Conservation (phyloP, 2,329 filamentous ascomycete species). For the Colletotrichum brevisporum region DNA sequence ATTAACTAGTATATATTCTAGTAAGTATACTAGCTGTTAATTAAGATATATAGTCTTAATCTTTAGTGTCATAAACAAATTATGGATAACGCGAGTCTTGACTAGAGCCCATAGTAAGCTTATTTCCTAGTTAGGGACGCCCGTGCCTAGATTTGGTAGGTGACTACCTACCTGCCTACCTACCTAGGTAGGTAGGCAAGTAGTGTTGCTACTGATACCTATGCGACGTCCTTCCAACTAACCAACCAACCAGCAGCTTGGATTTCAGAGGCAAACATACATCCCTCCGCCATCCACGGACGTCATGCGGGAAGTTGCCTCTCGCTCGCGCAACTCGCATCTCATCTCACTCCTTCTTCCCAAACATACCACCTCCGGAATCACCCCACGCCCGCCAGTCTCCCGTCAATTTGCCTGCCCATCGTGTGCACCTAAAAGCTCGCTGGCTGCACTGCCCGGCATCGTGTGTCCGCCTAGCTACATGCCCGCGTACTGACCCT, state of each 20-base stretch:
- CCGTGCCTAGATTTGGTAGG: too few species aligned
- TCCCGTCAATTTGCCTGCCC: slow-evolving; percentile 2
- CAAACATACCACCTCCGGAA: slow-evolving; percentile 26
- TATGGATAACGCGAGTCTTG: too few species aligned
- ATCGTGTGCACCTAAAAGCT: background rate
- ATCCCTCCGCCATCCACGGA: slow-evolving; percentile 40
- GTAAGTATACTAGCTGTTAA: too few species aligned
- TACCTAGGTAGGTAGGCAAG: too few species aligned
- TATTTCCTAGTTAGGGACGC: too few species aligned
- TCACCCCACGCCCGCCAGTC: slow-evolving; percentile 18
- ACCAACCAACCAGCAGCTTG: slow-evolving; percentile 34
- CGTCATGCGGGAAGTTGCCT: slow-evolving; percentile 40
- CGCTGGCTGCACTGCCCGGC: background rate
- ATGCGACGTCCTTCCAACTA: background rate
- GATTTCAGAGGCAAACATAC: slow-evolving; percentile 27
- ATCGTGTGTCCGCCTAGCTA: slow-evolving; percentile 21
- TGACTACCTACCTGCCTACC: too few species aligned
- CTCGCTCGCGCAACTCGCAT: slow-evolving; percentile 35
- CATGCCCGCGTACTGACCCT: slow-evolving; percentile 30
- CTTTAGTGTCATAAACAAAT: too few species aligned
- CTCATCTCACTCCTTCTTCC: slow-evolving; percentile 12
- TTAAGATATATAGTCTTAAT: too few species aligned
- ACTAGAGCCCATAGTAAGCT: too few species aligned
- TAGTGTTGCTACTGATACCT: background rate
- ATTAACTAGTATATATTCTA: too few species aligned